Evolutionary conservation across 768 basidiomycete genomes (phyloP).

Genomic region (Pholiota conissans): DNA sequence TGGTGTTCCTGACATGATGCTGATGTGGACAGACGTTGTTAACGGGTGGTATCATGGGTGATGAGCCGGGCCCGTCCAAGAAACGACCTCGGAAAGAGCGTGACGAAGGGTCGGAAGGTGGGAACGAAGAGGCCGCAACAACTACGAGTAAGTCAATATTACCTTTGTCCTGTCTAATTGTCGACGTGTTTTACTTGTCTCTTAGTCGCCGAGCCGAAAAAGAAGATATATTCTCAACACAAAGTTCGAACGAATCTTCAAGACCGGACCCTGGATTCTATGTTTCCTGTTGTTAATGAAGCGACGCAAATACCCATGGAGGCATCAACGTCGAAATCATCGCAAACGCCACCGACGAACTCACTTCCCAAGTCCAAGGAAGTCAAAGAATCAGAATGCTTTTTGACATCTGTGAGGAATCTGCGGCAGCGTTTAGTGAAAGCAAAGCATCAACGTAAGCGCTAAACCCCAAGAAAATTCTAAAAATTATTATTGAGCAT

Average conservation of each 20-base stretch:
- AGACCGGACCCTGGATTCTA: conserved; percentile 92
- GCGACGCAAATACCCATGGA: conserved; percentile 5
- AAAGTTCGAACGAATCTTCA: conserved; percentile 89
- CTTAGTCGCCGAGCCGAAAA: conserved; percentile 28
- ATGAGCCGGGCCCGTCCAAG: conserved; percentile 31
- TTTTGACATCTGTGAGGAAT: conserved; percentile 69
- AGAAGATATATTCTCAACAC: conserved; percentile 73
- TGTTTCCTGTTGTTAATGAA: conserved; percentile 73
- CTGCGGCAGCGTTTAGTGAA: conserved; percentile 62
- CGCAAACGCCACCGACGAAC: conserved; percentile 14
- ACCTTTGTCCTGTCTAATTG: too few species aligned
- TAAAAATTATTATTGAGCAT: not conserved
- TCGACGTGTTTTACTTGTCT: too few species aligned
- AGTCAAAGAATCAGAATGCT: conserved; percentile 76
- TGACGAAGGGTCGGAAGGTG: conserved; percentile 23
- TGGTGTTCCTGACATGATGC: not conserved
- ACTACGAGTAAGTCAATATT: conserved; percentile 9
- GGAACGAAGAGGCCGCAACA: conserved; percentile 9
- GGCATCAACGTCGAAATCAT: conserved; percentile 11
- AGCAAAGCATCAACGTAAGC: conserved; percentile 69
- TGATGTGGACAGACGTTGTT: conserved; percentile 50
- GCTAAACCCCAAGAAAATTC: not conserved
- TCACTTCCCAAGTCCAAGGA: conserved; percentile 38
- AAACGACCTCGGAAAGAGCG: conserved; percentile 21
- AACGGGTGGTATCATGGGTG: conserved; percentile 51